Percentiles rank a stretch among this genome's conserved stretches.
These are phyloP conservation scores for Collybia sp. DNA, from an alignment of 768 basidiomycete species.

Conservation along the genomic window DNA sequence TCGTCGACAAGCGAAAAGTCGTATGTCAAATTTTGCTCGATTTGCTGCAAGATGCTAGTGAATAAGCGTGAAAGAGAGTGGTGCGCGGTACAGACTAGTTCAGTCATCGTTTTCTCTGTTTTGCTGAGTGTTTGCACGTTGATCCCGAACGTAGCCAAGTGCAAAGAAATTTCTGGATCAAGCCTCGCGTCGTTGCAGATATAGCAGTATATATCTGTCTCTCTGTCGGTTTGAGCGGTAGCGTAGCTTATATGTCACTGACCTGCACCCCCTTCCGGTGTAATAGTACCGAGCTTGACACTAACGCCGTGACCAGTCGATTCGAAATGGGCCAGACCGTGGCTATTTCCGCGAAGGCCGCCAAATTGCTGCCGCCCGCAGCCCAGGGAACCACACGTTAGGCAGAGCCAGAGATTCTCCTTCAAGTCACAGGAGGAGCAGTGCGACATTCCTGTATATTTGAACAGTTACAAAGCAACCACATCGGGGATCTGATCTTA, in stretches of 20 bases:
- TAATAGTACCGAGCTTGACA: constrained; percentile 95
- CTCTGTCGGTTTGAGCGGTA: constrained; percentile 39
- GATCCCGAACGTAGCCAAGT: constrained; percentile 84
- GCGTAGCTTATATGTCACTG: constrained; percentile 13
- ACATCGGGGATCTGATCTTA: constrained; percentile 9
- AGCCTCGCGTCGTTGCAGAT: constrained; percentile 77
- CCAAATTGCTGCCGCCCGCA: constrained; percentile 88
- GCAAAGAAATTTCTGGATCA: constrained; percentile 69
- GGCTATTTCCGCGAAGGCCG: constrained; percentile 81
- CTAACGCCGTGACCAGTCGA: constrained; percentile 72
- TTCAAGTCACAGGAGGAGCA: constrained; percentile 83
- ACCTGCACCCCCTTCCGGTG: constrained; percentile 91
- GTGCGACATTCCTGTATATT: constrained; percentile 62
- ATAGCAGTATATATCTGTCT: constrained; percentile 91
- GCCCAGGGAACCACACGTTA: constrained; percentile 85
- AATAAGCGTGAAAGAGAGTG: not conserved
- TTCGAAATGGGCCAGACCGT: constrained; percentile 77
- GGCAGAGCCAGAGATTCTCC: constrained; percentile 92
- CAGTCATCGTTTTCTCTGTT: constrained; percentile 96
- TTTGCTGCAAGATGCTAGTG: constrained; percentile 56
- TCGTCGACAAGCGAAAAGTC: constrained; percentile 90
- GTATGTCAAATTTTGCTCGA: constrained; percentile 93
- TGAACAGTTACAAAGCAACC: not conserved
- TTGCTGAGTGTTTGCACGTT: constrained; percentile 77
- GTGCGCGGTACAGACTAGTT: constrained; percentile 53